phyloP scores from a whole-genome alignment of 495 filamentous ascomycete genomes.

The Cercophora samala region DNA sequence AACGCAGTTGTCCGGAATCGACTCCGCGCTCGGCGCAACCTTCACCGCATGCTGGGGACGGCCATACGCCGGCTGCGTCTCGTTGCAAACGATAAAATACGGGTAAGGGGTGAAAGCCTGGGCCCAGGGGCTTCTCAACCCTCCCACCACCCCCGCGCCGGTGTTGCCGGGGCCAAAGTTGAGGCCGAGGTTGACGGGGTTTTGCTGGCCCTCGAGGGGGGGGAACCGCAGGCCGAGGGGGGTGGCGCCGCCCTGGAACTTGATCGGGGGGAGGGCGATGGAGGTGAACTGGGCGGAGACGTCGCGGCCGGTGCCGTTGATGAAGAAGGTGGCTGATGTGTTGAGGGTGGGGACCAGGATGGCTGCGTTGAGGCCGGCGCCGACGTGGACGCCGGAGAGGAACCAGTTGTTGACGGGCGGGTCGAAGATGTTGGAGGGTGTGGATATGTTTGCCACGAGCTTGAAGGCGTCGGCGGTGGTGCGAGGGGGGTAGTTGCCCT shows the following conservation, averaged over 20 bases:
- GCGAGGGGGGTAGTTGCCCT: background rate
- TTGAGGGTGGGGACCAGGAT: background rate
- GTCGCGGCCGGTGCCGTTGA: constrained; percentile 4
- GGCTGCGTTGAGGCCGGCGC: background rate
- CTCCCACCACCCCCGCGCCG: background rate
- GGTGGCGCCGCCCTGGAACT: background rate
- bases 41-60: constrained; percentile 1
- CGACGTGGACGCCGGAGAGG: constrained; percentile 1
- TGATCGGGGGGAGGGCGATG: background rate
- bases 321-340: background rate
- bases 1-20: background rate
- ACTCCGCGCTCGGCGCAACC: background rate
- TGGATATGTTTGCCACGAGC: background rate
- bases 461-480: background rate
- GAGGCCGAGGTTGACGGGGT: background rate
- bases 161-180: background rate
- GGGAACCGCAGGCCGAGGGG: background rate
- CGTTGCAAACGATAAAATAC: background rate
- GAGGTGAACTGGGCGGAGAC: background rate
- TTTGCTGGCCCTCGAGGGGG: background rate
- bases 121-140: background rate
- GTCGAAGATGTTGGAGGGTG: background rate
- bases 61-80: background rate
- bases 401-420: background rate
- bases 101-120: background rate